Evolutionary conservation across 1,284 basidiomycete species (phyloP).

Genomic region (Filobasidium uniguttulatum): DNA sequence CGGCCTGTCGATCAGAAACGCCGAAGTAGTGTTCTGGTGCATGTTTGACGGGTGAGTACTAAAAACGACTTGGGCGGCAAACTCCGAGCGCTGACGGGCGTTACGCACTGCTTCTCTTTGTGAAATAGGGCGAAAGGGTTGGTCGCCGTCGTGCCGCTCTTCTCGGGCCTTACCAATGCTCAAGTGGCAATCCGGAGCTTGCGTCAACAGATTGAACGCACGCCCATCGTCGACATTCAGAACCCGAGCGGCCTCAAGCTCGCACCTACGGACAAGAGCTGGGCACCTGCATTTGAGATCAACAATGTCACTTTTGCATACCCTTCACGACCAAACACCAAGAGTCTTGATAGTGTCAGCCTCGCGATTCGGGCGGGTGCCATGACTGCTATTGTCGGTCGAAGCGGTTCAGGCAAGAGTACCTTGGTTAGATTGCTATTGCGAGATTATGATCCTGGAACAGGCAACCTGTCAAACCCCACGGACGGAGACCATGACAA

Average conservation of each 20-base stretch:
- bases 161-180: constrained; percentile 22
- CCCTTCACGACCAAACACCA: constrained; percentile 38
- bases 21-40: constrained; percentile 15
- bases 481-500: constrained; percentile 9
- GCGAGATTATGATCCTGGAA: constrained; percentile 37
- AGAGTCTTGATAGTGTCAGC: constrained; percentile 44
- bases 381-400: constrained; percentile 38
- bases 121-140: constrained; percentile 24
- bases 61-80: too few relatives aligned
- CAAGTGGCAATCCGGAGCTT: constrained; percentile 14
- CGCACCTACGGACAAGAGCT: constrained; percentile 2
- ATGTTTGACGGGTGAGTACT: not conserved
- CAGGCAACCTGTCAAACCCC: constrained; percentile 12
- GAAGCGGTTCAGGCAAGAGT: constrained; percentile 38
- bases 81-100: too few relatives aligned
- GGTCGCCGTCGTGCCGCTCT: constrained; percentile 26
- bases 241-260: constrained; percentile 19
- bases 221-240: constrained; percentile 28
- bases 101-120: too few relatives aligned
- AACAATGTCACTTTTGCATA: constrained; percentile 38
- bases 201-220: constrained; percentile 28
- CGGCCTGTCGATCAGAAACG: constrained; percentile 19
- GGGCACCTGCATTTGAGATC: constrained; percentile 39
- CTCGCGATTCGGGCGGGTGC: constrained; percentile 30
- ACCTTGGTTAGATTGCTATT: constrained; percentile 37